Conservation (phyloP, 2,329 filamentous ascomycete species). For the Incumbomyces lentus region DNA sequence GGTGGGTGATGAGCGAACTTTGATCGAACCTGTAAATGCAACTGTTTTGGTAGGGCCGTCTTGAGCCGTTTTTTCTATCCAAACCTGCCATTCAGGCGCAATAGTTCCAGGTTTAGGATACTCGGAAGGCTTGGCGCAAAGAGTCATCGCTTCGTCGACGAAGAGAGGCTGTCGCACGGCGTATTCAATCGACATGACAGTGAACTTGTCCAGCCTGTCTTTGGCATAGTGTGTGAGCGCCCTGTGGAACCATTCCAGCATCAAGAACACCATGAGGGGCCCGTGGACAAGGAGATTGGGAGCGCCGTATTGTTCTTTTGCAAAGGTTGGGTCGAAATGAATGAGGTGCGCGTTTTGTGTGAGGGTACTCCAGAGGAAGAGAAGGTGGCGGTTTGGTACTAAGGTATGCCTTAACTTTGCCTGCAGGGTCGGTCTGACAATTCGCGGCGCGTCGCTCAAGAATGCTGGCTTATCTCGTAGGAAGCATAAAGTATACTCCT, state of each 20-base stretch:
- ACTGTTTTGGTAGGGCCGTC: slow-evolving; percentile 7
- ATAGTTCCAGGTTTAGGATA: slow-evolving; percentile 50
- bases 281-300: slow-evolving; percentile 73
- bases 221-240: slow-evolving; percentile 20
- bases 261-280: slow-evolving; percentile 65
- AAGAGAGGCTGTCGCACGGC: slow-evolving; percentile 74
- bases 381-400: slow-evolving; percentile 56
- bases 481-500: slow-evolving; percentile 54
- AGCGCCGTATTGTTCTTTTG: slow-evolving; percentile 62
- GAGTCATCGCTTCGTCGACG: slow-evolving; percentile 56
- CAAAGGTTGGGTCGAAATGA: slow-evolving; percentile 68
- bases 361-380: slow-evolving; percentile 85
- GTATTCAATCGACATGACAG: slow-evolving; percentile 49
- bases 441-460: slow-evolving; percentile 9
- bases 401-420: slow-evolving; percentile 51
- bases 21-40: slow-evolving; percentile 12
- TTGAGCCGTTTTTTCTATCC: slow-evolving; percentile 23
- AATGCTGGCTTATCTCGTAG: slow-evolving; percentile 28
- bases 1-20: background rate
- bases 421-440: slow-evolving; percentile 26
- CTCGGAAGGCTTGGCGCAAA: slow-evolving; percentile 52
- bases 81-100: slow-evolving; percentile 50
- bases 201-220: background rate
- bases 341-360: slow-evolving; percentile 89
- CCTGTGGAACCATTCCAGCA: slow-evolving; percentile 55